Conservation (phyloP, 305 asterid genomes). For the Solanum hybrid region DNA sequence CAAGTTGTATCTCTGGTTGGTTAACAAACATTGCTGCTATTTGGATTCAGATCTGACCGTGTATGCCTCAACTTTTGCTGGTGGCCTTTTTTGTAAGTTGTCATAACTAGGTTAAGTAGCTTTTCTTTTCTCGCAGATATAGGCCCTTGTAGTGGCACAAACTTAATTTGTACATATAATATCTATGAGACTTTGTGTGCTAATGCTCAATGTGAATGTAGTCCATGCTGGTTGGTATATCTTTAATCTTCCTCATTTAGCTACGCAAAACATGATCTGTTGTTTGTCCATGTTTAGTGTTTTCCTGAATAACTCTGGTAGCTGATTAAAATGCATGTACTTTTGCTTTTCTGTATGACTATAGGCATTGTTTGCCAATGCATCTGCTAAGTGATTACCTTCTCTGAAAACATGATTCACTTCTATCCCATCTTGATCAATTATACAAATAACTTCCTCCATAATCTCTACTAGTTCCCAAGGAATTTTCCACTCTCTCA, state of each 20-base stretch:
- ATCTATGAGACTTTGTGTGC: not conserved
- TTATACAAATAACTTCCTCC: not conserved
- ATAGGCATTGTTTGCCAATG: not conserved
- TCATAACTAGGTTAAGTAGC: not conserved
- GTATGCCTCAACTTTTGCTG: not conserved
- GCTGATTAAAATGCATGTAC: not conserved
- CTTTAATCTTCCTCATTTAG: not conserved
- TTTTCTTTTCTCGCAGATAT: not conserved
- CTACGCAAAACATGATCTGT: not conserved
- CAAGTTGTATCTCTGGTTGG: fast-evolving
- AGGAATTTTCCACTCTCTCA: not conserved
- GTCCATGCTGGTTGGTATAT: not conserved
- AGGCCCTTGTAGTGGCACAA: not conserved
- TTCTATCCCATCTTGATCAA: not conserved
- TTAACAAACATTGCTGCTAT: not conserved
- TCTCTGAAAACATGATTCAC: not conserved
- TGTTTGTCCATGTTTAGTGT: not conserved
- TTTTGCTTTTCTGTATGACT: not conserved
- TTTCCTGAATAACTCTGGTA: not conserved
- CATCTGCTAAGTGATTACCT: not conserved
- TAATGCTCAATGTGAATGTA: not conserved
- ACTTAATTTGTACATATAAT: not conserved
- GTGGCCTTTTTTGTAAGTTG: not conserved
- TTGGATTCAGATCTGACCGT: not conserved
- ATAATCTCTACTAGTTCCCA: not conserved